These are phyloP conservation scores for Clonostachys rosea DNA, from an alignment of 2,329 filamentous ascomycete genomes.

Conservation along the genomic window DNA sequence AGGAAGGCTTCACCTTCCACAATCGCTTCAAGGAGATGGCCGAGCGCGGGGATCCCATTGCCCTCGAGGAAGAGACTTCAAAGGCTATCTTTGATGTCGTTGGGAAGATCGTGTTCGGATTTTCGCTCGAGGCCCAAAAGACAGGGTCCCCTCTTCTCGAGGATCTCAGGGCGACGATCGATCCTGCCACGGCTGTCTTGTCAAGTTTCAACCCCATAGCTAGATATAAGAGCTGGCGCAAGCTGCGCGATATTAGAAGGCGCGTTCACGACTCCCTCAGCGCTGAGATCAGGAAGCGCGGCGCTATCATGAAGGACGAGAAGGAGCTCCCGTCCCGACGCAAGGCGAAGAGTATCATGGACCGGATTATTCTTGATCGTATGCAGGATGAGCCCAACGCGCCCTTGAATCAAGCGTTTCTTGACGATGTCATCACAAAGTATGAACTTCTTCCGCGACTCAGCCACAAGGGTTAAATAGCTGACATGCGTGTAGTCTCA, in stretches of 20 bases:
- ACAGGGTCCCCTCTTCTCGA: constrained; percentile 7
- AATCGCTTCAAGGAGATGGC: constrained; percentile 4
- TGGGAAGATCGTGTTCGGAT: constrained; percentile 11
- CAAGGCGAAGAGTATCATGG: constrained; percentile 8
- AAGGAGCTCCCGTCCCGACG: constrained; percentile 5
- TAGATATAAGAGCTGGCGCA: not conserved
- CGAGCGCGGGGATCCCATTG: constrained; percentile 7
- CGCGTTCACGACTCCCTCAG: constrained; percentile 1
- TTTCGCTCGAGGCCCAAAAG: constrained; percentile 10
- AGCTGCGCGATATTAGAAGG: not conserved
- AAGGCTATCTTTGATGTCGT: constrained; percentile 15
- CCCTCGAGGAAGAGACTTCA: constrained; percentile 11
- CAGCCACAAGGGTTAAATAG: not conserved
- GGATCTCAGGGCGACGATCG: constrained; percentile 6
- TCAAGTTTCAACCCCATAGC: not conserved
- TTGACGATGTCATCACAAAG: constrained; percentile 5
- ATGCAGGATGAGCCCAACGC: constrained; percentile 4
- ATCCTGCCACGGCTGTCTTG: not conserved
- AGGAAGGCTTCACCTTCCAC: constrained; percentile 8
- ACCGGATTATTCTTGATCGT: constrained; percentile 11
- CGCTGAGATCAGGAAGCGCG: not conserved
- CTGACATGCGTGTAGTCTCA: constrained; percentile 5
- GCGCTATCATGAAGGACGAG: constrained; percentile 5
- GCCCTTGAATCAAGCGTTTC: constrained; percentile 7
- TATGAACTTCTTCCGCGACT: not conserved